Evolutionary conservation across 1,139 yeast species (phyloP).

Genomic region (Ogataea hybrid): DNA sequence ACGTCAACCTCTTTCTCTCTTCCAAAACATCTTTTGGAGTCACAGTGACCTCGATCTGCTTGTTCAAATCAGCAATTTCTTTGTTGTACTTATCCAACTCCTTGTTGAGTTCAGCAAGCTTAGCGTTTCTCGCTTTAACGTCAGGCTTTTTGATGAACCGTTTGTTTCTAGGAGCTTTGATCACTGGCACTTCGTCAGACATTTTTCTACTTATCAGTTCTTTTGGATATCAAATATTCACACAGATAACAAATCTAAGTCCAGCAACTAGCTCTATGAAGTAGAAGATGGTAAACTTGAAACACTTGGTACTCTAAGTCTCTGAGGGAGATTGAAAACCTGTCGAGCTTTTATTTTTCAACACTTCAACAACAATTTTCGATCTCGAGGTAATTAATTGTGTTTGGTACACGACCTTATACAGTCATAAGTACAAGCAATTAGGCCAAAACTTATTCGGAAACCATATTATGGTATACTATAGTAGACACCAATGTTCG

Average conservation of each 20-base stretch:
- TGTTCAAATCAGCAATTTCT: constrained; percentile 39
- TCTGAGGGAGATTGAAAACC: constrained; percentile 3
- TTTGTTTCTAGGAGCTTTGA: constrained; percentile 33
- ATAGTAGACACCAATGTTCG: too few relatives aligned
- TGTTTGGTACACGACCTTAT: constrained; percentile 1
- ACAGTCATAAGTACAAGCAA: too few relatives aligned
- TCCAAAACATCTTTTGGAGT: constrained; percentile 45
- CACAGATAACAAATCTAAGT: background rate
- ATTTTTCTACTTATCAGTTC: constrained; percentile 5
- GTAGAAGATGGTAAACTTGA: background rate
- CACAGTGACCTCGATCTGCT: constrained; percentile 44
- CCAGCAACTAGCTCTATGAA: too few relatives aligned
- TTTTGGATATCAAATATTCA: background rate
- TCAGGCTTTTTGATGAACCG: constrained; percentile 77
- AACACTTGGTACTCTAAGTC: background rate
- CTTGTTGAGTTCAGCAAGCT: constrained; percentile 40
- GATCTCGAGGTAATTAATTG: constrained; percentile 3
- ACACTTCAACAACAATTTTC: constrained; percentile 8
- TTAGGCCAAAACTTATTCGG: too few relatives aligned
- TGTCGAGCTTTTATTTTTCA: constrained; percentile 10
- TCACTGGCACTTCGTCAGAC: constrained; percentile 20
- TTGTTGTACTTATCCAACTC: constrained; percentile 72
- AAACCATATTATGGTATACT: too few relatives aligned
- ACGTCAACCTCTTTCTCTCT: constrained; percentile 63
- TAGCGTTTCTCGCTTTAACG: constrained; percentile 57